These are phyloP conservation scores for Penicillium concentricum DNA, from an alignment of 2,329 filamentous ascomycete species.

Conservation along the genomic window DNA sequence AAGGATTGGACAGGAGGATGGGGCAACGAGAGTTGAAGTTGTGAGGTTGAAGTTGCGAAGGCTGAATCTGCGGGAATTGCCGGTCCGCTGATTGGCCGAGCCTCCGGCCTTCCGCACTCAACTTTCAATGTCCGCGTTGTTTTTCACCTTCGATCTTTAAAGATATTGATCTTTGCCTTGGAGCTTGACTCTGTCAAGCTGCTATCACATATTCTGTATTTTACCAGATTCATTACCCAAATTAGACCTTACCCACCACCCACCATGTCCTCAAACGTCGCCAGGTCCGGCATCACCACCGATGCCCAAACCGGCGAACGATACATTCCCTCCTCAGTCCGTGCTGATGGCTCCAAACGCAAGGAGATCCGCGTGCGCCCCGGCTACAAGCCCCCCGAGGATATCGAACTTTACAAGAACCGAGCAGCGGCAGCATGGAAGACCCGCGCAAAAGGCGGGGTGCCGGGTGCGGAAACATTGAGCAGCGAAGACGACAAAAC, in stretches of 20 bases:
- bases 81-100: constrained; percentile 39
- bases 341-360: constrained; percentile 85
- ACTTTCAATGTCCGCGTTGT: constrained; percentile 8
- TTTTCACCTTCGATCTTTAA: constrained; percentile 8
- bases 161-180: constrained; percentile 1
- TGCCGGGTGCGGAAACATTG: constrained; percentile 68
- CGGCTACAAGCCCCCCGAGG: constrained; percentile 90
- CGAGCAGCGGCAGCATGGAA: constrained; percentile 82
- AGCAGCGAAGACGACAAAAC: constrained; percentile 54
- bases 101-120: constrained; percentile 27
- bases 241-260: neutral
- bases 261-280: constrained; percentile 19
- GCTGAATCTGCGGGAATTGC: constrained; percentile 40
- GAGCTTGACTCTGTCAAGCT: constrained; percentile 2
- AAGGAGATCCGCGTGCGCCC: constrained; percentile 93
- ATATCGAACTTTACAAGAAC: constrained; percentile 95
- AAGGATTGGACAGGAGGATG: constrained; percentile 5
- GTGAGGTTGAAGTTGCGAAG: constrained; percentile 33
- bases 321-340: constrained; percentile 81
- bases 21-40: constrained; percentile 16
- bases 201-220: neutral
- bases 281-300: constrained; percentile 68
- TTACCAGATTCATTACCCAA: neutral
- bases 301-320: constrained; percentile 75
- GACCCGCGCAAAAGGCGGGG: constrained; percentile 66